phyloP scores from a whole-genome alignment of 2,329 filamentous ascomycete species.

The Penicillium sp. region DNA sequence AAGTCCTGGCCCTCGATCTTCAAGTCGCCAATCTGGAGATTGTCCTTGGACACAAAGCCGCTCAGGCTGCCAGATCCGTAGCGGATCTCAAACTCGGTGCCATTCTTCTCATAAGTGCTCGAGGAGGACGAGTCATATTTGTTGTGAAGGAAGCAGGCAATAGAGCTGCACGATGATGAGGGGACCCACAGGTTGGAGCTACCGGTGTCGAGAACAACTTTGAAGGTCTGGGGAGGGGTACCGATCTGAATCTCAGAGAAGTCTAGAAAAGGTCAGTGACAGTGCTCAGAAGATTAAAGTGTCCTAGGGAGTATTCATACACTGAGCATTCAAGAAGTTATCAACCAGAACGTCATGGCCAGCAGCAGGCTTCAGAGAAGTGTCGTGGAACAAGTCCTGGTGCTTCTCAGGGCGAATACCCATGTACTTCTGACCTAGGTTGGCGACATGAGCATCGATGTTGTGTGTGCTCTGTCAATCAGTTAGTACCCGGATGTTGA shows the following conservation, averaged over 20 bases:
- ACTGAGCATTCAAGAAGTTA: constrained; percentile 99
- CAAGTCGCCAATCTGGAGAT: constrained; percentile 80
- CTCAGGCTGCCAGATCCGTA: constrained; percentile 94
- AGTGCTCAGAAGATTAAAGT: background rate
- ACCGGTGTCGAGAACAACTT: constrained; percentile 96
- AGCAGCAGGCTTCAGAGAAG: constrained; percentile 61
- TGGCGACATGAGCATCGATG: constrained; percentile 75
- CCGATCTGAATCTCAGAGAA: constrained; percentile 96
- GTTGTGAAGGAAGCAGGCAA: constrained; percentile 94
- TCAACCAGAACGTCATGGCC: constrained; percentile 80
- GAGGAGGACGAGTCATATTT: constrained; percentile 93
- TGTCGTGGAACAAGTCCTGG: constrained; percentile 73
- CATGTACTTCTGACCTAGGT: constrained; percentile 95
- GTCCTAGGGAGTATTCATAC: constrained; percentile 53
- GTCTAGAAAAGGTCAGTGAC: constrained; percentile 54
- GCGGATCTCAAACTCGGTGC: constrained; percentile 82
- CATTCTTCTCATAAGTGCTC: constrained; percentile 90
- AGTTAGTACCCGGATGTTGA: constrained; percentile 12
- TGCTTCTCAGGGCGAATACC: constrained; percentile 68
- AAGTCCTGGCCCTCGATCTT: constrained; percentile 87
- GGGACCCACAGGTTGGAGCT: constrained; percentile 99
- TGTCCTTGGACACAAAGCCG: constrained; percentile 90
- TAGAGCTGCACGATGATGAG: constrained; percentile 82
- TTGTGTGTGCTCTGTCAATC: constrained; percentile 64
- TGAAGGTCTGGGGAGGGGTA: constrained; percentile 89